Base-by-base conservation (phyloP, 2,329 filamentous ascomycete species). In the Emydomyces testavorans region DNA sequence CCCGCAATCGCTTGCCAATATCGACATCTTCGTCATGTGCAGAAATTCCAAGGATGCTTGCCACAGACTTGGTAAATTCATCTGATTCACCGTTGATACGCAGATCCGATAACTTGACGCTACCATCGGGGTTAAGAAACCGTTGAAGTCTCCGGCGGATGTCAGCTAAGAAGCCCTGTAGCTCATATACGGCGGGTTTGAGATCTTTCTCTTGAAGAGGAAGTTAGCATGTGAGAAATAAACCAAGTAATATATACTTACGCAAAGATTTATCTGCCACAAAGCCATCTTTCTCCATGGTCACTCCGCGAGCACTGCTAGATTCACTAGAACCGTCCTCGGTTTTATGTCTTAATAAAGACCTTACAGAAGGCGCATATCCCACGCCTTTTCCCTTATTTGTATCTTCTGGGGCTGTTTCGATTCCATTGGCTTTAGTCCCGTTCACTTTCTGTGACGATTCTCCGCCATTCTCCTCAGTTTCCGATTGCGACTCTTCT, bases 91-190 rank as follows among this genome's bases (percentile, higher is more conserved):
- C 55, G 42, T 62, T 57, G 5, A 52, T 54, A 31, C 62, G 58
- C 8, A 60, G 54, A 35, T 61, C 60, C 5, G 62, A 53, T 23
- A 55, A 53, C 52, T 66, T 69, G 13, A 71, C 61, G 2, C 64
- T 70, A 2, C 79, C 79, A 53, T 82, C 76, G 1, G 71, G 71
- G 49, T 76, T 74, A 24, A 82, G 67, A 56, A 77, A 77, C 38
- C 73, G 73, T 57, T 81, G 77, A 28, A 82, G 72, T 42, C 77
- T 71, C 20, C 76, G 71, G 51, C 92, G 80, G 15, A 89, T 87
- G 53, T 93, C 86, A 0, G 88, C 90, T 6, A 98, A 75, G 60
- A 94, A 98, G 20, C 82, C 83, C 58, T 85, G 86, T 1, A 98
- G 73, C 53, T 90, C 88, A 36, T 83, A 76, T 13, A 92, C 85